Percentiles rank a stretch among this genome's conserved stretches.
Conservation (phyloP, 1,284 basidiomycete genomes). For the Marasmius oreades region DNA sequence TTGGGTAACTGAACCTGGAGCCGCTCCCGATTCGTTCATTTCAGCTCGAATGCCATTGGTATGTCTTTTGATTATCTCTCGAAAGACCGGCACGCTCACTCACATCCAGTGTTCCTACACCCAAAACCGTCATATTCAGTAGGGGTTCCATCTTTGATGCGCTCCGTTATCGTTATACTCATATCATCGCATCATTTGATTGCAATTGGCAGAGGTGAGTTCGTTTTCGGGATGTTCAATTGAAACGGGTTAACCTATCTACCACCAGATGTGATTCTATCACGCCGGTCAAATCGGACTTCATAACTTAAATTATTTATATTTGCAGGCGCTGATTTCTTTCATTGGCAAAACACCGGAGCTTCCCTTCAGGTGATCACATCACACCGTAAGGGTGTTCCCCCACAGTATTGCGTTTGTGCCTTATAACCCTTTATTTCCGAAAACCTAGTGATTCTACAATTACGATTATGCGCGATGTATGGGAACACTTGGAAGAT, state of each 20-base stretch:
- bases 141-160: not conserved
- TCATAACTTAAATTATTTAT: too few species aligned
- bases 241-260: too few species aligned
- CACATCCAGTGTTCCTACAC: not conserved
- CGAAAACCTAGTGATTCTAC: conserved; percentile 14
- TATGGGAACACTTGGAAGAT: conserved; percentile 9
- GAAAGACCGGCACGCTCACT: not conserved
- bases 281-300: too few species aligned
- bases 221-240: too few species aligned
- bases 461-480: conserved; percentile 10
- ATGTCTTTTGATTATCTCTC: too few species aligned
- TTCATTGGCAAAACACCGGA: conserved; percentile 14
- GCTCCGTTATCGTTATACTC: not conserved
- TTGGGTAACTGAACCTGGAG: not conserved
- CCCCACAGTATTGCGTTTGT: not conserved
- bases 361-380: conserved; percentile 12
- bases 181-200: not conserved
- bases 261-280: not conserved
- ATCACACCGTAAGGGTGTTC: conserved; percentile 4
- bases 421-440: not conserved
- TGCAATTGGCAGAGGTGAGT: not conserved
- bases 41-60: not conserved
- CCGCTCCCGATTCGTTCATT: not conserved
- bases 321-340: not conserved
- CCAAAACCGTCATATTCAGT: not conserved